Percentiles rank a stretch among this genome's conserved stretches.
Conservation (phyloP, 495 filamentous ascomycete genomes). For the Tetracladium marchalianum region DNA sequence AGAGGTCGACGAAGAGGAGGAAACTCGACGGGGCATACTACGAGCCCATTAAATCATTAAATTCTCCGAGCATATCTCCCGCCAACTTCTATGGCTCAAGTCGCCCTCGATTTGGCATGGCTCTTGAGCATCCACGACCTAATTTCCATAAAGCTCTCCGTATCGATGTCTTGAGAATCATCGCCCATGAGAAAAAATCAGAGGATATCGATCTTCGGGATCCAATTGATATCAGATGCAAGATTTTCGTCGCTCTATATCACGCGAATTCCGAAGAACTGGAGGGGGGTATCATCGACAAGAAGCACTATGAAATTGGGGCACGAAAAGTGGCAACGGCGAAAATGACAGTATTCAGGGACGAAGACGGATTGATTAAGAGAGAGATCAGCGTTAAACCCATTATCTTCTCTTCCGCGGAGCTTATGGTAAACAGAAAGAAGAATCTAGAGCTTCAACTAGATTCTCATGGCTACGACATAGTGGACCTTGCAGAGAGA, state of each 20-base stretch:
- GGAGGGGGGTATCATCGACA: too few relatives aligned
- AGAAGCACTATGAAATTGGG: too few relatives aligned
- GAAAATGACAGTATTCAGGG: background rate
- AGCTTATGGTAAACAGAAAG: constrained; percentile 34
- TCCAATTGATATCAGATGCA: constrained; percentile 6
- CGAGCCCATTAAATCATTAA: too few relatives aligned
- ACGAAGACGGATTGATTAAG: constrained; percentile 1
- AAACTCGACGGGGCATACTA: background rate
- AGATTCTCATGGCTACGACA: background rate
- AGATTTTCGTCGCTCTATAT: constrained; percentile 5
- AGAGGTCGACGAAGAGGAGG: constrained; percentile 15
- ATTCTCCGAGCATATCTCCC: too few relatives aligned
- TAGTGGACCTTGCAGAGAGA: constrained; percentile 27
- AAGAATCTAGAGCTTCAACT: constrained; percentile 14
- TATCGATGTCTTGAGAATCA: too few relatives aligned
- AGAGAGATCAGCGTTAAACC: constrained; percentile 28
- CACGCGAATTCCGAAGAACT: constrained; percentile 8
- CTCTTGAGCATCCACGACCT: too few relatives aligned
- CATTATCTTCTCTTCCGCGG: constrained; percentile 35
- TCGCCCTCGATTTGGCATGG: too few relatives aligned
- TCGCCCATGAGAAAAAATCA: too few relatives aligned
- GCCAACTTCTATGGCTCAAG: too few relatives aligned
- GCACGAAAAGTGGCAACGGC: too few relatives aligned
- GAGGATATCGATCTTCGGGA: background rate
- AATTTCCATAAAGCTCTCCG: too few relatives aligned